These are phyloP conservation scores for Komagataella phaffii DNA, from an alignment of 805 yeast species.

Conservation along the genomic window DNA sequence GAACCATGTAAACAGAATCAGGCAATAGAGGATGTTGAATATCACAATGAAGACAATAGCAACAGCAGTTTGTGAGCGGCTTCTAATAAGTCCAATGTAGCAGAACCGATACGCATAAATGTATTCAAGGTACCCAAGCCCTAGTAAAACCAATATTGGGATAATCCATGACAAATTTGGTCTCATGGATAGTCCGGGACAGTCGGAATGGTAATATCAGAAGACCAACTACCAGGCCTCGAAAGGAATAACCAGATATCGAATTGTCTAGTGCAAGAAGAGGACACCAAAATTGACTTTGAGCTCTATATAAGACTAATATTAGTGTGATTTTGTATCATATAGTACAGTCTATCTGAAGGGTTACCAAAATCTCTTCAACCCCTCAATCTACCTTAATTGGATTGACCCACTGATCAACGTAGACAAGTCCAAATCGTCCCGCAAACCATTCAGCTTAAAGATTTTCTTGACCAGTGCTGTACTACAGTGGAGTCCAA, in stretches of 20 bases:
- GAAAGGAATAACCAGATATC: not conserved
- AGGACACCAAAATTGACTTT: conserved; percentile 12
- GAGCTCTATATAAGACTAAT: conserved; percentile 96
- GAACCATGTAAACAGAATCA: conserved; percentile 27
- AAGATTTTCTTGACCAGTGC: not conserved
- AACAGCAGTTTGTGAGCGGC: conserved; percentile 21
- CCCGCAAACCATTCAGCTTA: not conserved
- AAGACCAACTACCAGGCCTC: not conserved
- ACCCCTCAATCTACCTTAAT: not conserved
- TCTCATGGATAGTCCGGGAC: not conserved
- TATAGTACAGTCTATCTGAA: too few relatives aligned
- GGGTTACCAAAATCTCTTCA: too few relatives aligned
- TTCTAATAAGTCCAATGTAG: conserved; percentile 21
- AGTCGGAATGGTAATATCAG: not conserved
- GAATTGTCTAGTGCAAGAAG: too few relatives aligned
- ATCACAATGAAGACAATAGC: conserved; percentile 20
- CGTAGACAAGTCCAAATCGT: not conserved
- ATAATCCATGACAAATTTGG: not conserved
- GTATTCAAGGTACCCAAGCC: conserved; percentile 15
- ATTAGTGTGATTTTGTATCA: too few relatives aligned
- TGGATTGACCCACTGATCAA: not conserved
- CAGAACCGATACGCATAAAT: conserved; percentile 16
- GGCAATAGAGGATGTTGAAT: conserved; percentile 13
- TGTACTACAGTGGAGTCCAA: not conserved
- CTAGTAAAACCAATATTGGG: conserved; percentile 3